Evolutionary conservation across 2,329 filamentous ascomycete genomes (phyloP).

Genomic region (Decorospora gaudefroyi): DNA sequence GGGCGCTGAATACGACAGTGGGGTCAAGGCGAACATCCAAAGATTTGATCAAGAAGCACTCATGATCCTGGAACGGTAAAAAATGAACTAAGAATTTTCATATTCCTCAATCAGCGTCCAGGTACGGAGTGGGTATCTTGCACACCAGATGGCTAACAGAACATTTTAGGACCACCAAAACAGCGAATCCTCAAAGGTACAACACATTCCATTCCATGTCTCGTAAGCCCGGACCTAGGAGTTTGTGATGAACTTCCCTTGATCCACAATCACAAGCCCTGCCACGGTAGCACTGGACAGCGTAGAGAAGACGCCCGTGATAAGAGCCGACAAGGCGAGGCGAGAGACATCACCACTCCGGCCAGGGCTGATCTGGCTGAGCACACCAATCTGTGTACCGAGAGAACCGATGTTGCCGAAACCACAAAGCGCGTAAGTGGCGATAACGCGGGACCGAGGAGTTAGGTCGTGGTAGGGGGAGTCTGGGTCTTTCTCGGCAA

Average conservation of each 20-base stretch:
- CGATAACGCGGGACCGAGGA: slow-evolving; percentile 75
- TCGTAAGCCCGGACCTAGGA: slow-evolving; percentile 10
- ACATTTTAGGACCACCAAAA: slow-evolving; percentile 21
- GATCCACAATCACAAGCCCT: slow-evolving; percentile 60
- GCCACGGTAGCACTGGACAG: slow-evolving; percentile 69
- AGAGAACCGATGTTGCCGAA: slow-evolving; percentile 82
- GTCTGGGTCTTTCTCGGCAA: slow-evolving; percentile 48
- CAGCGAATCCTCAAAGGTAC: slow-evolving; percentile 7
- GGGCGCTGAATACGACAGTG: background rate
- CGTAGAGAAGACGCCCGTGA: slow-evolving; percentile 78
- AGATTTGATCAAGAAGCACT: no score
- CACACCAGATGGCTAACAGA: slow-evolving; percentile 19
- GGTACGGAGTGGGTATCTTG: slow-evolving; percentile 31
- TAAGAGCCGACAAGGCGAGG: slow-evolving; percentile 75
- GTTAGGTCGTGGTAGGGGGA: slow-evolving; percentile 63
- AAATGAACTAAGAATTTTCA: slow-evolving; percentile 4
- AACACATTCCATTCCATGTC: slow-evolving; percentile 4
- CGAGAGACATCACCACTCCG: slow-evolving; percentile 75
- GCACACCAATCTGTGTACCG: slow-evolving; percentile 86
- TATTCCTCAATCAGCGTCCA: slow-evolving; percentile 14
- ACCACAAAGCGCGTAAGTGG: slow-evolving; percentile 80
- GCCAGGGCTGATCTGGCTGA: slow-evolving; percentile 76
- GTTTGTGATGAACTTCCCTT: slow-evolving; percentile 33
- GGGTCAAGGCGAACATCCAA: no score
- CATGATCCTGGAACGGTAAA: background rate